phyloP scores from a whole-genome alignment of 2,329 filamentous ascomycete species.

The Cladosporium sphaerospermum region DNA sequence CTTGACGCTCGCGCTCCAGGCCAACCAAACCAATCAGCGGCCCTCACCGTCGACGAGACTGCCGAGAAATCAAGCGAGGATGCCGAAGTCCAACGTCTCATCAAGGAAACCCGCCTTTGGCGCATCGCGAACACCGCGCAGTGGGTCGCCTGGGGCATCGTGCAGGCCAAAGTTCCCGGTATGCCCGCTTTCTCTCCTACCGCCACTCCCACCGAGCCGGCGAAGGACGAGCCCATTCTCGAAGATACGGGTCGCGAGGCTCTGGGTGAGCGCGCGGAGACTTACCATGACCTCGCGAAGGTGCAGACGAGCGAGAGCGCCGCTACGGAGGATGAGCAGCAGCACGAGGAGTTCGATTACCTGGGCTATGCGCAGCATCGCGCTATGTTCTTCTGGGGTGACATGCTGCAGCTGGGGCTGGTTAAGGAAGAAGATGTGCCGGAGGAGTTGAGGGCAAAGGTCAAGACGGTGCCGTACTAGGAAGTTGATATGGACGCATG shows the following conservation, averaged over 20 bases:
- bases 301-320: slow-evolving; percentile 7
- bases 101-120: slow-evolving; percentile 79
- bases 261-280: slow-evolving; percentile 25
- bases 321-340: slow-evolving; percentile 29
- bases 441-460: slow-evolving; percentile 51
- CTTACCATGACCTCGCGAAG: slow-evolving; percentile 17
- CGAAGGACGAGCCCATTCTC: slow-evolving; percentile 22
- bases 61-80: slow-evolving; percentile 58
- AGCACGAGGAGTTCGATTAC: slow-evolving; percentile 80
- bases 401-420: slow-evolving; percentile 71
- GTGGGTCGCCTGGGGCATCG: slow-evolving; percentile 95
- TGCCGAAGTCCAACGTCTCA: slow-evolving; percentile 58
- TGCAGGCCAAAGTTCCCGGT: slow-evolving; percentile 82
- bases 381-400: slow-evolving; percentile 90
- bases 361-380: slow-evolving; percentile 84
- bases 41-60: slow-evolving; percentile 17
- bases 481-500: not conserved
- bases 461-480: slow-evolving; percentile 66
- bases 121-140: slow-evolving; percentile 77
- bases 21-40: slow-evolving; percentile 35
- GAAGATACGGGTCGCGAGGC: slow-evolving; percentile 18
- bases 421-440: slow-evolving; percentile 72
- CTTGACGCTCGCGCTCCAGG: slow-evolving; percentile 59
- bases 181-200: slow-evolving; percentile 47
- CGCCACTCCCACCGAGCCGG: slow-evolving; percentile 20